Evolutionary conservation across 2,329 filamentous ascomycete genomes (phyloP).

Genomic region (Alternaria sp.): DNA sequence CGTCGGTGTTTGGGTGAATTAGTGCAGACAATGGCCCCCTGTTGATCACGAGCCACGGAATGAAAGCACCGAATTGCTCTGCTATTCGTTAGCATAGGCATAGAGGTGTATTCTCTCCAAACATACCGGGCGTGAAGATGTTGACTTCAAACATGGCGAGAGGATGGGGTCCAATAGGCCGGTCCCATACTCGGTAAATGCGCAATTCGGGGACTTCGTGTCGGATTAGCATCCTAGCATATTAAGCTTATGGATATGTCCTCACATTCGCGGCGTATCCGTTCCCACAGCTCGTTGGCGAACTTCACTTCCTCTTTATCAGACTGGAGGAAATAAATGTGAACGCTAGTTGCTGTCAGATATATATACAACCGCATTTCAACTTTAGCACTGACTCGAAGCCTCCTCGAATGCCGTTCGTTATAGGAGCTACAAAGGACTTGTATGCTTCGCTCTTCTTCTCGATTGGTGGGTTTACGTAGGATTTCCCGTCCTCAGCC

Average conservation of each 20-base stretch:
- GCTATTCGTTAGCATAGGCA: background rate
- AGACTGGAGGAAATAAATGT: conserved; percentile 78
- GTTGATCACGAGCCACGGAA: conserved; percentile 84
- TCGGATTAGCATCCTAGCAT: conserved; percentile 7
- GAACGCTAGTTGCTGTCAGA: conserved; percentile 55
- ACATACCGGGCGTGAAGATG: conserved; percentile 70
- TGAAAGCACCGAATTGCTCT: conserved; percentile 85
- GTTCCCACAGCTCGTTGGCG: conserved; percentile 75
- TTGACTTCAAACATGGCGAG: conserved; percentile 94
- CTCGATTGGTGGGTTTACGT: conserved; percentile 68
- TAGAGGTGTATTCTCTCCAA: too few species aligned
- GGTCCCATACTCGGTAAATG: conserved; percentile 79
- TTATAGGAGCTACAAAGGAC: conserved; percentile 71
- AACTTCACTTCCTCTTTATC: conserved; percentile 69
- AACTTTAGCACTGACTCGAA: conserved; percentile 65
- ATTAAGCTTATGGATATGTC: background rate
- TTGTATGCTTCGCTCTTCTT: conserved; percentile 72
- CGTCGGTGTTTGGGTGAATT: conserved; percentile 82
- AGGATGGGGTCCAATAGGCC: conserved; percentile 80
- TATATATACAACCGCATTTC: background rate
- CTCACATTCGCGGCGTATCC: conserved; percentile 80
- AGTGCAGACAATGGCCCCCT: conserved; percentile 80
- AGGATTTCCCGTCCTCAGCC: conserved; percentile 77
- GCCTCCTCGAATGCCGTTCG: conserved; percentile 70
- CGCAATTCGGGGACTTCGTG: conserved; percentile 78